Evolutionary conservation across 768 basidiomycete species (phyloP).

Genomic region (Leccinum longicurvipes): DNA sequence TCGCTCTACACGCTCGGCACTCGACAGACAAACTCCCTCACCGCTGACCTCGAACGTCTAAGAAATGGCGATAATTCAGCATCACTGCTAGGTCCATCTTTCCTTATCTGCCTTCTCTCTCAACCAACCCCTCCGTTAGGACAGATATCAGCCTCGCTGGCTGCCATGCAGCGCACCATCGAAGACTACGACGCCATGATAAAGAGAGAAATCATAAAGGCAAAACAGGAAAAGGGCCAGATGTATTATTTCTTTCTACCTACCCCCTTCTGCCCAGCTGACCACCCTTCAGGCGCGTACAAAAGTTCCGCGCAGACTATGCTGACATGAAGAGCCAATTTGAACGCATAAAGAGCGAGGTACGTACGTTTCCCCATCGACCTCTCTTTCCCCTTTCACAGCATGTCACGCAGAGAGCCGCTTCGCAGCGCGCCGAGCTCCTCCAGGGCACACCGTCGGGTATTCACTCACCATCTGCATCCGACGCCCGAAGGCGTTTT

Average conservation of each 20-base stretch:
- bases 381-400: background rate
- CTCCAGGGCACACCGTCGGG: conserved; percentile 46
- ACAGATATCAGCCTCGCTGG: conserved; percentile 97
- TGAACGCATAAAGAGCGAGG: conserved; percentile 69
- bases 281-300: conserved; percentile 66
- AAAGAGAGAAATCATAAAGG: conserved; percentile 91
- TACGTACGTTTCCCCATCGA: background rate
- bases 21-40: conserved; percentile 84
- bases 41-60: conserved; percentile 82
- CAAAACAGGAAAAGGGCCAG: conserved; percentile 94
- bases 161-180: conserved; percentile 89
- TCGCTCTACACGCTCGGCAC: conserved; percentile 92
- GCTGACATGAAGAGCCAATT: conserved; percentile 78
- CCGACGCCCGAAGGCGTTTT: conserved; percentile 67
- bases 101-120: background rate
- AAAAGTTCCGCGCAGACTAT: conserved; percentile 89
- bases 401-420: conserved; percentile 46
- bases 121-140: conserved; percentile 49
- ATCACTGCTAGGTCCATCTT: conserved; percentile 73
- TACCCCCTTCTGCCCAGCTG: conserved; percentile 1
- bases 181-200: conserved; percentile 98
- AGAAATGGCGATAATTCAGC: conserved; percentile 78
- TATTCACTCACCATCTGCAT: conserved; percentile 27
- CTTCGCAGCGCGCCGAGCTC: conserved; percentile 61
- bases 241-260: conserved; percentile 56